A percentile compares a stretch with the other conserved stretches of the same genome.
Evolutionary conservation across 495 filamentous ascomycete species (phyloP).

Genomic region (Amorphotheca resinae): DNA sequence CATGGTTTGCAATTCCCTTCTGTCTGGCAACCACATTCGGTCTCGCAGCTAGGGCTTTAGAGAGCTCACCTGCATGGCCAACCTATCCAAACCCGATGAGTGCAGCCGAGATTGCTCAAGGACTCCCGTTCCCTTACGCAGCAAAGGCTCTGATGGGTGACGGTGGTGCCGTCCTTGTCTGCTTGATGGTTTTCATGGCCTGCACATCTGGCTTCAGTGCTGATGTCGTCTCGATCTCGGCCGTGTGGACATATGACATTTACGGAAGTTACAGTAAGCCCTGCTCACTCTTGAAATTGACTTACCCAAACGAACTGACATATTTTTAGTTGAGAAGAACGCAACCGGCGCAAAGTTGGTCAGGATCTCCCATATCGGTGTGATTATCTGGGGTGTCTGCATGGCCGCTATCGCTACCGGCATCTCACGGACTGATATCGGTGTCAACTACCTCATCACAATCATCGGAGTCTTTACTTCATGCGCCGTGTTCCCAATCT

Average conservation of each 20-base stretch:
- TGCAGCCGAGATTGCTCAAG: conserved; percentile 65
- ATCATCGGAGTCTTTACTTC: conserved; percentile 26
- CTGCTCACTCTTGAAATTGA: too few relatives aligned
- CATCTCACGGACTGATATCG: conserved; percentile 38
- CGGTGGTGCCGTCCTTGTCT: conserved; percentile 72
- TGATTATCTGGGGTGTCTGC: conserved; percentile 62
- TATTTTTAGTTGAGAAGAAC: too few relatives aligned
- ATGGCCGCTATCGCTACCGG: conserved; percentile 61
- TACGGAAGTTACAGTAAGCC: conserved; percentile 60
- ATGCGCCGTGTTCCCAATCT: conserved; percentile 55
- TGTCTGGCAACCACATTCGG: conserved; percentile 63
- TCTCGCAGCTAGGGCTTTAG: conserved; percentile 72
- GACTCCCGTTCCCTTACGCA: conserved; percentile 78
- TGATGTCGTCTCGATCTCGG: conserved; percentile 84
- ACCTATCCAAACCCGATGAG: conserved; percentile 61
- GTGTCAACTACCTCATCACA: conserved; percentile 46
- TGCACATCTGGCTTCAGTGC: conserved; percentile 84
- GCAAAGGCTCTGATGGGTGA: conserved; percentile 78
- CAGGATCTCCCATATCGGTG: conserved; percentile 68
- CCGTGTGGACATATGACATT: conserved; percentile 88
- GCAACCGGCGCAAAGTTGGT: conserved; percentile 70
- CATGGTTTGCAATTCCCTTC: conserved; percentile 83
- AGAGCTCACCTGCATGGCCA: conserved; percentile 61
- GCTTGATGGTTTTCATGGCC: conserved; percentile 94
- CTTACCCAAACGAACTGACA: too few relatives aligned